Evolutionary conservation across 164 flowering plant species (phyloP).

Genomic region (Vitis amurensis): DNA sequence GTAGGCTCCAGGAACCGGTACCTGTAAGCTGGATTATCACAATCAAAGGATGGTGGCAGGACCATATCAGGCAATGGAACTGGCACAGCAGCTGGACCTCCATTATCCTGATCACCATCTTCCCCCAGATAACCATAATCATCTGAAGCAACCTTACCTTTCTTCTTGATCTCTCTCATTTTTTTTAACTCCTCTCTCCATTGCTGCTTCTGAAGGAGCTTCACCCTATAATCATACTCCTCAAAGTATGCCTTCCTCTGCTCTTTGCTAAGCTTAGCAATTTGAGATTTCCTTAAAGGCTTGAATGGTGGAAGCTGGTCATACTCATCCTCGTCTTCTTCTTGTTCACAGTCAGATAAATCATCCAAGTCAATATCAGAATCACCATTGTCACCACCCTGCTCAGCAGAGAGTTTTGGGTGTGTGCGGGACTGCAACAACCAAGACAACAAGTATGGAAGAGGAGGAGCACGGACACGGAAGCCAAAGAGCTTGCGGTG

Average conservation of each 20-base stretch:
- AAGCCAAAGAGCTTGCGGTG: constrained; percentile 81
- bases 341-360: constrained; percentile 70
- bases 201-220: constrained; percentile 93
- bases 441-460: constrained; percentile 86
- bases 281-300: constrained; percentile 76
- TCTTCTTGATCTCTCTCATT: constrained; percentile 69
- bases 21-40: constrained; percentile 79
- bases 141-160: constrained; percentile 43
- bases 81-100: constrained; percentile 76
- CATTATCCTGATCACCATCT: constrained; percentile 62
- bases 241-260: constrained; percentile 90
- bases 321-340: constrained; percentile 85
- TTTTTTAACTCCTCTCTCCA: constrained; percentile 86
- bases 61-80: constrained; percentile 88
- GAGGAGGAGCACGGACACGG: constrained; percentile 81
- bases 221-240: constrained; percentile 91
- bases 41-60: constrained; percentile 85
- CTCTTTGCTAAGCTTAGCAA: constrained; percentile 79
- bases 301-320: constrained; percentile 95
- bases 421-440: constrained; percentile 85
- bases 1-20: constrained; percentile 88
- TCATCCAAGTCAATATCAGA: constrained; percentile 83
- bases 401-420: constrained; percentile 79
- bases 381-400: constrained; percentile 75
- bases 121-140: constrained; percentile 44